phyloP scores from a whole-genome alignment of 805 yeast species.

The Scheffersomyces amazonensis region DNA sequence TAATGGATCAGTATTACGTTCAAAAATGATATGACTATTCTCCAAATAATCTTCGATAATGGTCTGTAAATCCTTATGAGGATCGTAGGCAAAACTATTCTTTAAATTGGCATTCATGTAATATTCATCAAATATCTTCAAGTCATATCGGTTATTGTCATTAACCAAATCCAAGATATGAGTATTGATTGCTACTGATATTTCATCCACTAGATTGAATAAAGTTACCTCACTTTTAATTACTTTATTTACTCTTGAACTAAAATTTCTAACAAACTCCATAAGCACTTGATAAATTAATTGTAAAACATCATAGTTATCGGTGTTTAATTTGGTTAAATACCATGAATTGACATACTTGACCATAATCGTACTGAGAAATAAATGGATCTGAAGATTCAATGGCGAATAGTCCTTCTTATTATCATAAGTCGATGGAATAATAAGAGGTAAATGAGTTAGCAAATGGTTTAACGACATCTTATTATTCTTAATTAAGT shows the following conservation, averaged over 20 bases:
- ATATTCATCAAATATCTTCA: slow-evolving; percentile 13
- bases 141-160: slow-evolving; percentile 13
- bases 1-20: slow-evolving; percentile 5
- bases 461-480: slow-evolving; percentile 22
- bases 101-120: background rate
- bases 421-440: slow-evolving; percentile 14
- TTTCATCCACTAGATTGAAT: slow-evolving; percentile 1
- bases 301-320: slow-evolving; percentile 25
- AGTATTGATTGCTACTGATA: slow-evolving; percentile 2
- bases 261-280: slow-evolving; percentile 21
- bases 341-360: slow-evolving; percentile 25
- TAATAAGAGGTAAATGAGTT: slow-evolving; percentile 25
- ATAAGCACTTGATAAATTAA: slow-evolving; percentile 22
- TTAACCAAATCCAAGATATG: slow-evolving; percentile 18
- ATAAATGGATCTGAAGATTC: slow-evolving; percentile 35
- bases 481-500: slow-evolving; percentile 26
- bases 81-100: slow-evolving; percentile 3
- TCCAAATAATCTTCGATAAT: slow-evolving; percentile 3
- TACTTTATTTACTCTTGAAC: slow-evolving; percentile 12
- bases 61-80: background rate
- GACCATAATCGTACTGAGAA: slow-evolving; percentile 27
- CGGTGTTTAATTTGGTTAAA: slow-evolving; percentile 25
- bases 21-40: slow-evolving; percentile 17
- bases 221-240: background rate
- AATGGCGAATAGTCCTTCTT: slow-evolving; percentile 10